phyloP scores from a whole-genome alignment of 2,329 filamentous ascomycete genomes.

The Stagonosporopsis chrysanthemi region DNA sequence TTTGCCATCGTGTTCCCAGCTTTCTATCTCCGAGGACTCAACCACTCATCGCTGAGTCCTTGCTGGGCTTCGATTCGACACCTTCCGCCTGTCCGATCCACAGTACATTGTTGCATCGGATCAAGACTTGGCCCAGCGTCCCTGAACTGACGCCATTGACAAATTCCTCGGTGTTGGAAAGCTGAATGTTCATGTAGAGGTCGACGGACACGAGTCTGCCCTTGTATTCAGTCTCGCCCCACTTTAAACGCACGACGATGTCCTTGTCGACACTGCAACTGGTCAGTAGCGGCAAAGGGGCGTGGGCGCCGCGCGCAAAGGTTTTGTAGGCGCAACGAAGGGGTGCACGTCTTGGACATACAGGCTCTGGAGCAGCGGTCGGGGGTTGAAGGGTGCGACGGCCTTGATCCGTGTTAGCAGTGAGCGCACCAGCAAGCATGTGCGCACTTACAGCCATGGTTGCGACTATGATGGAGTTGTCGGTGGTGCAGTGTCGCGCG shows the following conservation, averaged over 20 bases:
- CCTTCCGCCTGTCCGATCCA: constrained; percentile 75
- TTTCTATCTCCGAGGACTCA: constrained; percentile 32
- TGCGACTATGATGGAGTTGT: constrained; percentile 21
- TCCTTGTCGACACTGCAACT: constrained; percentile 79
- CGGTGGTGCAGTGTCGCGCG: not conserved
- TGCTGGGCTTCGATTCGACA: constrained; percentile 51
- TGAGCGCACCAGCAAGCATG: not conserved
- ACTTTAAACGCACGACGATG: constrained; percentile 92
- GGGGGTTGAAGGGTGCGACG: constrained; percentile 91
- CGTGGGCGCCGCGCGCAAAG: not conserved
- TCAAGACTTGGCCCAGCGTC: constrained; percentile 87
- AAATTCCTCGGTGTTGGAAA: constrained; percentile 89
- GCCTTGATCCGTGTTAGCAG: constrained; percentile 32
- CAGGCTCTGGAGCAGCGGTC: constrained; percentile 94
- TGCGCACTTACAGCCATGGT: constrained; percentile 49
- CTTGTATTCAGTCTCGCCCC: constrained; percentile 98
- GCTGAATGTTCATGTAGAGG: constrained; percentile 98
- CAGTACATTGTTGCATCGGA: constrained; percentile 98
- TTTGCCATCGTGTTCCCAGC: not conserved
- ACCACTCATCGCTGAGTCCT: constrained; percentile 52
- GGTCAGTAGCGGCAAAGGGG: constrained; percentile 19
- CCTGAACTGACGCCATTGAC: constrained; percentile 87
- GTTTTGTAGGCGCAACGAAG: not conserved
- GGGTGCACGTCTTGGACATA: constrained; percentile 54
- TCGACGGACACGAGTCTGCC: constrained; percentile 91